Percentiles rank a stretch among this genome's conserved stretches.
These are phyloP conservation scores for Selaginella tamariscina DNA, from an alignment of 75 land plant species.

Conservation along the genomic window DNA sequence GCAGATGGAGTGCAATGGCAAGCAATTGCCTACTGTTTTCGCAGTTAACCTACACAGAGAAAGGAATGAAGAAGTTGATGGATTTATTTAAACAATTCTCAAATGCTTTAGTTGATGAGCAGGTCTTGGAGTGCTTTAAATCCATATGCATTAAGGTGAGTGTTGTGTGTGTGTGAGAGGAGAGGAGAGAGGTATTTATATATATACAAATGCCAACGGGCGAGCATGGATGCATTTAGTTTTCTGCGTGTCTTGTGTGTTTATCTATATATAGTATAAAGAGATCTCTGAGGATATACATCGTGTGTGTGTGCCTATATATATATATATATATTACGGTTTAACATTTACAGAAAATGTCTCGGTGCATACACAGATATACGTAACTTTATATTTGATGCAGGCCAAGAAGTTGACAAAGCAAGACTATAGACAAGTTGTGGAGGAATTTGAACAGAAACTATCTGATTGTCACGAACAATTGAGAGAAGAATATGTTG, in stretches of 20 bases:
- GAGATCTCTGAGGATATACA: too few relatives aligned
- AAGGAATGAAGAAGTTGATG: slow-evolving; percentile 69
- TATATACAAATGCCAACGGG: neutral
- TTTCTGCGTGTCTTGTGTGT: neutral
- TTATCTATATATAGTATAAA: neutral
- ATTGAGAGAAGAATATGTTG: slow-evolving; percentile 37
- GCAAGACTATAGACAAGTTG: slow-evolving; percentile 56
- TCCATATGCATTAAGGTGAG: slow-evolving; percentile 69
- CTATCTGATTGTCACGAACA: slow-evolving; percentile 53
- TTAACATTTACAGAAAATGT: neutral
- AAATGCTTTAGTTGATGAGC: slow-evolving; percentile 59
- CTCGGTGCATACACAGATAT: neutral
- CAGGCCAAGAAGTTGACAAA: slow-evolving; percentile 92
- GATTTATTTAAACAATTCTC: slow-evolving; percentile 77
- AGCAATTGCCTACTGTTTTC: slow-evolving; percentile 80
- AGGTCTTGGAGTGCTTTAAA: slow-evolving; percentile 71
- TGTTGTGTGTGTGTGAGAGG: neutral
- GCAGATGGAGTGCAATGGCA: slow-evolving; percentile 76
- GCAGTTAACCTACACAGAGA: slow-evolving; percentile 80
- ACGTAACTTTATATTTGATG: neutral
- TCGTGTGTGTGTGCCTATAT: neutral
- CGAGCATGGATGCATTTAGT: neutral
- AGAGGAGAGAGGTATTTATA: neutral
- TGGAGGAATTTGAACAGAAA: slow-evolving; percentile 90
- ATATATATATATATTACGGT: neutral